Conservation (phyloP, 805 yeast genomes). For the Wickerhamomyces queroliae region DNA sequence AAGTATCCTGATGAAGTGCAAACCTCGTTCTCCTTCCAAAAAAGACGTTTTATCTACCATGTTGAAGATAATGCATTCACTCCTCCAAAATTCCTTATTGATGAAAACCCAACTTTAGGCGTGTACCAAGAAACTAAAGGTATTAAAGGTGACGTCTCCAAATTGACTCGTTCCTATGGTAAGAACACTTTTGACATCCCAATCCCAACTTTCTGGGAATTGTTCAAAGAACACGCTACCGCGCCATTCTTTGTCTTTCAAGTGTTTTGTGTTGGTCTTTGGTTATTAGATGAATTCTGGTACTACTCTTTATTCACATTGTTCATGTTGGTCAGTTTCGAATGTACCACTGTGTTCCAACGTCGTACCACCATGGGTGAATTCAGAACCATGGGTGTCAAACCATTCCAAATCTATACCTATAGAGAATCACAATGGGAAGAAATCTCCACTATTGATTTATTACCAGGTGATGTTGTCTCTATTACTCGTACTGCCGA, state of each 20-base stretch:
- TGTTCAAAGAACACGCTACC: constrained; percentile 95
- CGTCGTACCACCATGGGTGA: constrained; percentile 92
- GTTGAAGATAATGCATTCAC: constrained; percentile 47
- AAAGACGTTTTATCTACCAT: constrained; percentile 80
- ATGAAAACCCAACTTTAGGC: constrained; percentile 49
- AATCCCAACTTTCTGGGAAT: constrained; percentile 82
- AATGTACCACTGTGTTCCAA: constrained; percentile 91
- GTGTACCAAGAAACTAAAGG: constrained; percentile 55
- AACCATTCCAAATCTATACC: constrained; percentile 77
- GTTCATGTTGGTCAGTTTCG: constrained; percentile 90
- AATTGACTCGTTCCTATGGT: constrained; percentile 61
- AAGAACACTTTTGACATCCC: constrained; percentile 90
- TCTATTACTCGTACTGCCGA: constrained; percentile 85
- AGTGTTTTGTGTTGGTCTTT: constrained; percentile 88
- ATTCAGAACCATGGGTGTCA: constrained; percentile 95
- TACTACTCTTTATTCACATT: constrained; percentile 86
- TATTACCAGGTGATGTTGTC: constrained; percentile 89
- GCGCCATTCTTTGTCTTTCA: constrained; percentile 98
- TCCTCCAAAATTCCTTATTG: constrained; percentile 73
- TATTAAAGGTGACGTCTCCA: constrained; percentile 44
- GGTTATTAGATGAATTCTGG: constrained; percentile 98
- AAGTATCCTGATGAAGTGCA: constrained; percentile 55
- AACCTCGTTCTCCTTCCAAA: constrained; percentile 78
- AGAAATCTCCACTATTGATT: constrained; percentile 60
- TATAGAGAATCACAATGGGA: constrained; percentile 69